These are phyloP conservation scores for Erodium trifolium DNA, from an alignment of 441 rosid species.

Conservation along the genomic window DNA sequence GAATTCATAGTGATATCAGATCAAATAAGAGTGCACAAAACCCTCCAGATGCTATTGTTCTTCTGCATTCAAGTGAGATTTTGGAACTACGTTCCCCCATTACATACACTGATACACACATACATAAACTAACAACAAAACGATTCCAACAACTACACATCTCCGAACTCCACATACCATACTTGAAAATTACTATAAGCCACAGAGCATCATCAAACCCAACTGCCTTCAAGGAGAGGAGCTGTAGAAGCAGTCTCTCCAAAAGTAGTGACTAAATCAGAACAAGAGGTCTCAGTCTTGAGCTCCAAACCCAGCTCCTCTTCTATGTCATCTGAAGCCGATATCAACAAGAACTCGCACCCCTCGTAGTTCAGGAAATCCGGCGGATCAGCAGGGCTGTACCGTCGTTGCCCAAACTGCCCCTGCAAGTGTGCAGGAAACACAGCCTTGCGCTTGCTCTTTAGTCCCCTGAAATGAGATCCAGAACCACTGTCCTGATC, in stretches of 20 bases:
- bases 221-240: conserved; percentile 42
- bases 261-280: conserved; percentile 47
- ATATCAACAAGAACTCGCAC: conserved; percentile 58
- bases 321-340: conserved; percentile 55
- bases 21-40: too few species aligned
- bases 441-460: conserved; percentile 49
- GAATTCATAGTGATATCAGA: too few species aligned
- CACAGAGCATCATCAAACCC: conserved; percentile 27
- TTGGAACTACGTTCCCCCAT: too few species aligned
- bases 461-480: conserved; percentile 9
- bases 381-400: conserved; percentile 46
- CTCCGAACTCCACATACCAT: too few species aligned
- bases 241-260: conserved; percentile 38
- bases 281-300: conserved; percentile 32
- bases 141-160: too few species aligned
- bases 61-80: too few species aligned
- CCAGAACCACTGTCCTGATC: conserved; percentile 21
- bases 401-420: conserved; percentile 38
- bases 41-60: too few species aligned
- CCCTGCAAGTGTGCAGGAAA: conserved; percentile 67
- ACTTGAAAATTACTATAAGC: too few species aligned
- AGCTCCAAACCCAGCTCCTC: conserved; percentile 58
- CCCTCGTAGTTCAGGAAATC: conserved; percentile 67
- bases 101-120: too few species aligned
- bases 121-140: too few species aligned